A percentile compares a stretch with the other conserved stretches of the same genome.
Evolutionary conservation across 192 early-diverging fungal species (phyloP).

Genomic region (Thoreauomyces humboldtii): DNA sequence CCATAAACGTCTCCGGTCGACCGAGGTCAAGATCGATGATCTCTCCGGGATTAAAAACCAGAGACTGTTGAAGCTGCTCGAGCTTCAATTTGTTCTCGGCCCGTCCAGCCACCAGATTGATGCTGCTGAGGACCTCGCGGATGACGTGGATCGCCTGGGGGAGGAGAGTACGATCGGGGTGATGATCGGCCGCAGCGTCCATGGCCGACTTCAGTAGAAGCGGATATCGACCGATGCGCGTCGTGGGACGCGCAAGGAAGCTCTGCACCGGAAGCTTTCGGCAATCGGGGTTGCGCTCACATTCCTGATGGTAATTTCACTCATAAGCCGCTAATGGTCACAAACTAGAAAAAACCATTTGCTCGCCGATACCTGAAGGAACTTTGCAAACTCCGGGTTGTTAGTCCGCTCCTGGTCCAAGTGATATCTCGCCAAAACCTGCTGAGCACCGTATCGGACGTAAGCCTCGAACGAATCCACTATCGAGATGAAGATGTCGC

Average conservation of each 20-base stretch:
- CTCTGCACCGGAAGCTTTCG: conserved; percentile 81
- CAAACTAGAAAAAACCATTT: conserved; percentile 21
- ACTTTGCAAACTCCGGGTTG: conserved; percentile 68
- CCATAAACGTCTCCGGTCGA: conserved; percentile 65
- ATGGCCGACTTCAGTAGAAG: conserved; percentile 78
- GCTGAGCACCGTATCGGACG: conserved; percentile 83
- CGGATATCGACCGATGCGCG: conserved; percentile 83
- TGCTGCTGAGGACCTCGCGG: conserved; percentile 67
- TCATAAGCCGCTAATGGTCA: not conserved
- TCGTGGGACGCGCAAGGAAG: conserved; percentile 83
- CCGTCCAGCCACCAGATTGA: conserved; percentile 86
- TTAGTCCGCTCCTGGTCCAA: conserved; percentile 75
- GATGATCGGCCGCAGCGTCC: conserved; percentile 76
- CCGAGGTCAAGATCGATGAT: conserved; percentile 56
- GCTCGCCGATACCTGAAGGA: too few relatives aligned
- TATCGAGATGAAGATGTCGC: conserved; percentile 78
- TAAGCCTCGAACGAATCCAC: conserved; percentile 73
- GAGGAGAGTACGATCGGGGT: conserved; percentile 74
- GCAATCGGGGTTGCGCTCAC: conserved; percentile 71
- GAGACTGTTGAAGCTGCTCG: conserved; percentile 65
- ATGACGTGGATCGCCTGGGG: conserved; percentile 73
- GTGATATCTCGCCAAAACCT: conserved; percentile 75
- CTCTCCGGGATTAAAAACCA: conserved; percentile 43
- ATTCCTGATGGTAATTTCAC: conserved; percentile 51
- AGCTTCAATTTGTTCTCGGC: conserved; percentile 86